Conservation (phyloP, 768 basidiomycete species). For the Termitomyces sp. region DNA sequence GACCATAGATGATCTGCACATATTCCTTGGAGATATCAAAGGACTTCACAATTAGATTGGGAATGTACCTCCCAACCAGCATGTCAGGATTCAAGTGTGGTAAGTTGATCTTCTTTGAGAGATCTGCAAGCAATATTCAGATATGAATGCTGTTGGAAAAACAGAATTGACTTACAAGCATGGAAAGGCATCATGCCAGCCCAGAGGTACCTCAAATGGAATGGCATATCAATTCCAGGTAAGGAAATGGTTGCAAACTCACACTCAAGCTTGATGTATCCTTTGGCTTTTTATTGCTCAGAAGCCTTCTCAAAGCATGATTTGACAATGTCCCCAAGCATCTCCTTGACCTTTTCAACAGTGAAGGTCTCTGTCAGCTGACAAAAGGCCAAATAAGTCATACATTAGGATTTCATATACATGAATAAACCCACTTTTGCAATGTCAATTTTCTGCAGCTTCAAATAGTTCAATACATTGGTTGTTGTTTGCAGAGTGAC, state of each 20-base stretch:
- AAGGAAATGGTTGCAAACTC: conserved; percentile 95
- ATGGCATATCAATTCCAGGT: conserved; percentile 97
- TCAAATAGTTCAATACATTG: conserved; percentile 94
- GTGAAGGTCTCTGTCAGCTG: conserved; percentile 86
- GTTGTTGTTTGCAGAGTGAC: conserved; percentile 91
- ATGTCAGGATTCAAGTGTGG: conserved; percentile 91
- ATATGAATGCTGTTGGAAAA: background rate
- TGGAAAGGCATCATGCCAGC: conserved; percentile 97
- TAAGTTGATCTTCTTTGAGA: conserved; percentile 97
- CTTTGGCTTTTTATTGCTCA: conserved; percentile 76
- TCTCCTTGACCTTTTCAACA: conserved; percentile 93
- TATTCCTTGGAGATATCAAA: conserved; percentile 85
- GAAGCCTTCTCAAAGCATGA: conserved; percentile 73
- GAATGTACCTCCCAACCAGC: conserved; percentile 93
- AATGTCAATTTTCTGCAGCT: conserved; percentile 94
- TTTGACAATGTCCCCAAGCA: conserved; percentile 89
- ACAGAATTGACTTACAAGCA: conserved; percentile 61
- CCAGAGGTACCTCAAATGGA: conserved; percentile 99
- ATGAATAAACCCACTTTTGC: conserved; percentile 48
- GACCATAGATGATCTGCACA: conserved; percentile 93
- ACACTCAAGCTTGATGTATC: conserved; percentile 91
- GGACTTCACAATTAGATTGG: conserved; percentile 89
- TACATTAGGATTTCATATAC: background rate
- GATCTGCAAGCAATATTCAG: conserved; percentile 43
- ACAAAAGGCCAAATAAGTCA: background rate